Conservation (phyloP, 2,329 filamentous ascomycete species). For the Rasamsonia emersonii region DNA sequence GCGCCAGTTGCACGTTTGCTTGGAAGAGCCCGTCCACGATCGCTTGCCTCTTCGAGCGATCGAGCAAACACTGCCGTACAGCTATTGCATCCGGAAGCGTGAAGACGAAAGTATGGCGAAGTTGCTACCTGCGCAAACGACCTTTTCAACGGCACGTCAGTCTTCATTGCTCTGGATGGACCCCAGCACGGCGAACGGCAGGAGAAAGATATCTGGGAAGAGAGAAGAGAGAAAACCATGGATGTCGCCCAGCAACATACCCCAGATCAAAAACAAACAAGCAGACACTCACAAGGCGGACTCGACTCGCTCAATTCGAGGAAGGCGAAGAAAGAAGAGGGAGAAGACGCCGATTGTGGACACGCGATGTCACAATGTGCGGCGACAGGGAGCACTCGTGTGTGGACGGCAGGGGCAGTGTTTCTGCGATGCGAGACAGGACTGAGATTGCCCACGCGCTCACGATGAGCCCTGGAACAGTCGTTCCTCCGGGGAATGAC, state of each 20-base stretch:
- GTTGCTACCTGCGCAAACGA: conserved; percentile 36
- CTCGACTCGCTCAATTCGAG: no score
- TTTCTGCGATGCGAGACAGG: neutral
- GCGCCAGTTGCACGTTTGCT: conserved; percentile 21
- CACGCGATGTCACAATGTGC: no score
- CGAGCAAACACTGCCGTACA: conserved; percentile 16
- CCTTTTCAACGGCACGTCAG: conserved; percentile 24
- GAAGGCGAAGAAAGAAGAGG: no score
- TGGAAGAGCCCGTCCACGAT: conserved; percentile 19
- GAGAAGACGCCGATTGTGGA: no score
- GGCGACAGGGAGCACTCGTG: no score
- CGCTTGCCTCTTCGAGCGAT: conserved; percentile 16
- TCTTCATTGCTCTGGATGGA: conserved; percentile 16
- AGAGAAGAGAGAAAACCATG: conserved; percentile 15
- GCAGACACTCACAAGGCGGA: no score
- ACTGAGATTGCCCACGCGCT: conserved; percentile 8
- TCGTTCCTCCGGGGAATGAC: conserved; percentile 35
- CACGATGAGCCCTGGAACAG: conserved; percentile 19
- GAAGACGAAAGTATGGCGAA: conserved; percentile 18
- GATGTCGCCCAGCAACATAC: conserved; percentile 14
- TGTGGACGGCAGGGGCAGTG: conserved; percentile 1
- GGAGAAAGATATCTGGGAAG: conserved; percentile 7
- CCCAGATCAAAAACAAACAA: no score
- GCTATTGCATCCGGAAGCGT: conserved; percentile 20
- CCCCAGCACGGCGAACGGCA: conserved; percentile 1